These are phyloP conservation scores for Triticum dicoccoides DNA, from an alignment of 176 grass and related monocot species.

Conservation along the genomic window DNA sequence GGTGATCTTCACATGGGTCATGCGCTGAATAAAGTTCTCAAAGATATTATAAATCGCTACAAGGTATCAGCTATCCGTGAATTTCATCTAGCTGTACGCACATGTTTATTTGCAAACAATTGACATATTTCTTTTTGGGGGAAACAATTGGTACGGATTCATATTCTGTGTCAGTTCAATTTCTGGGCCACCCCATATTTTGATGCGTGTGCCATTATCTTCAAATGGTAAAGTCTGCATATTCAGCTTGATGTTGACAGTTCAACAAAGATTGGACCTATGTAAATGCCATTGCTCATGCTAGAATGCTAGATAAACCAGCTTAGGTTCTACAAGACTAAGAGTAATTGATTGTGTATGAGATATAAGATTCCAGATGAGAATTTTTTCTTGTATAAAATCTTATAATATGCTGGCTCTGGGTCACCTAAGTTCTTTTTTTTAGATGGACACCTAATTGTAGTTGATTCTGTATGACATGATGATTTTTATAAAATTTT, in stretches of 20 bases:
- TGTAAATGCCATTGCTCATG: background rate
- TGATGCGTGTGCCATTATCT: background rate
- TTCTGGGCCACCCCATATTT: background rate
- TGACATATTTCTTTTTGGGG: background rate
- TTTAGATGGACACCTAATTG: background rate
- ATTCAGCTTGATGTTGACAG: background rate
- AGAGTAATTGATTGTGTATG: background rate
- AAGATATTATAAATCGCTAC: conserved; percentile 99
- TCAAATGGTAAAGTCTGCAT: background rate
- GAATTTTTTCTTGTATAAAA: background rate
- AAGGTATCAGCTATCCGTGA: conserved; percentile 51
- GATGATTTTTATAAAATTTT: background rate
- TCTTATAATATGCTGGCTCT: background rate
- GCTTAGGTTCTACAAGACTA: background rate
- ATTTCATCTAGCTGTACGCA: conserved; percentile 14
- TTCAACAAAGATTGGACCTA: background rate
- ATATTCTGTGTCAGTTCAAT: background rate
- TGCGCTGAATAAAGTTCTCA: conserved; percentile 92
- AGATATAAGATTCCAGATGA: background rate
- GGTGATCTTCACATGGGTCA: conserved; percentile 97
- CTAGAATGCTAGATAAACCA: background rate
- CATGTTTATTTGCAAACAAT: conserved; percentile 9
- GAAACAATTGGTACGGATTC: background rate
- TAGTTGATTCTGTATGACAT: background rate
- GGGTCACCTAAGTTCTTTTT: background rate